A percentile compares a stretch with the other conserved stretches of the same genome.
Conservation (phyloP, 257 asterid genomes). For the Datura wrightii region DNA sequence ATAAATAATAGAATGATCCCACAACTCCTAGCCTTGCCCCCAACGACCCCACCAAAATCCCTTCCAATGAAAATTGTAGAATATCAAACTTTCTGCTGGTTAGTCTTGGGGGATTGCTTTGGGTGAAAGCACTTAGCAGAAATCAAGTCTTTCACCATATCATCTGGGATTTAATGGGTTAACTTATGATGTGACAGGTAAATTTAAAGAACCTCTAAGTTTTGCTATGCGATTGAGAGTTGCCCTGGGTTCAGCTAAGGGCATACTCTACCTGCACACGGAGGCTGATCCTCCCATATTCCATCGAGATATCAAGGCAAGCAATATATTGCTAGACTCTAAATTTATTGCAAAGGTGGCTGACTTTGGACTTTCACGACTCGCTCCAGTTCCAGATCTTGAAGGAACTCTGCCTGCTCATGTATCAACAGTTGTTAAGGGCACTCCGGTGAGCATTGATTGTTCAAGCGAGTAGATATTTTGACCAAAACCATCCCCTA, state of each 20-base stretch:
- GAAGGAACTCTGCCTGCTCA: constrained; percentile 79
- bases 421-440: constrained; percentile 94
- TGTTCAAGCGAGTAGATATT: neutral
- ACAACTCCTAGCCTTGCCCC: neutral
- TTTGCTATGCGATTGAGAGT: constrained; percentile 77
- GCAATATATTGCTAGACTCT: constrained; percentile 83
- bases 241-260: constrained; percentile 85
- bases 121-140: neutral
- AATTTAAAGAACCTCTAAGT: constrained; percentile 56
- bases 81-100: neutral
- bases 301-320: constrained; percentile 98
- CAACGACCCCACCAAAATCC: neutral
- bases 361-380: constrained; percentile 92
- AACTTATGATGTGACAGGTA: constrained; percentile 52
- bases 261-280: constrained; percentile 90
- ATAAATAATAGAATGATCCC: neutral
- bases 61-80: neutral
- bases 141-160: constrained; percentile 28
- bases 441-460: constrained; percentile 82
- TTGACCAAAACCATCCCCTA: neutral
- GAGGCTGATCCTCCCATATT: constrained; percentile 99
- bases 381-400: constrained; percentile 84
- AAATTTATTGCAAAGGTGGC: constrained; percentile 85
- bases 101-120: neutral
- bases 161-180: constrained; percentile 20